Conservation (phyloP, 1,284 basidiomycete species). For the Cystobasidium sp. region DNA sequence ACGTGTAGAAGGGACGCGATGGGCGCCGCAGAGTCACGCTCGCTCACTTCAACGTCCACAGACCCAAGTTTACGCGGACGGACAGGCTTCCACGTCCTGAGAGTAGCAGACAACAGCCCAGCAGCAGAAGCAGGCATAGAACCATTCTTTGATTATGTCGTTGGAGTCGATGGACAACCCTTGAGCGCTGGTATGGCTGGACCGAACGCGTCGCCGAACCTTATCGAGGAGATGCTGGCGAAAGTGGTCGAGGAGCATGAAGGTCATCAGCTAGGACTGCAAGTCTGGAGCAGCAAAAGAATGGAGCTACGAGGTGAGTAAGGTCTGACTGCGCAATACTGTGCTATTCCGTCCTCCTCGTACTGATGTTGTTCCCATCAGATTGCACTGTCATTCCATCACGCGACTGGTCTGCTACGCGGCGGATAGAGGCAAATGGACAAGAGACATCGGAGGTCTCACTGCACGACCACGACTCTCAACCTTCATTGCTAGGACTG, state of each 20-base stretch:
- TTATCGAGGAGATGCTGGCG: constrained; percentile 74
- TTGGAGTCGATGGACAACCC: constrained; percentile 75
- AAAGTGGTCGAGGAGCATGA: constrained; percentile 84
- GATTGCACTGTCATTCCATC: constrained; percentile 85
- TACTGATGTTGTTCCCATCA: constrained; percentile 54
- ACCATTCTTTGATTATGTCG: constrained; percentile 95
- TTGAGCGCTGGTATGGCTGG: constrained; percentile 40
- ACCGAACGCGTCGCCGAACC: constrained; percentile 49
- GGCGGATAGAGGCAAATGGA: constrained; percentile 58
- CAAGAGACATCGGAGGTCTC: constrained; percentile 46
- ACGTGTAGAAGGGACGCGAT: neutral
- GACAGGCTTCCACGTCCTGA: constrained; percentile 43
- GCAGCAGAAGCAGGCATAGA: constrained; percentile 58
- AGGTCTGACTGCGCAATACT: neutral
- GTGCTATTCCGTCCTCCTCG: neutral
- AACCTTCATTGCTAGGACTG: constrained; percentile 80
- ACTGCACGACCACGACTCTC: constrained; percentile 49
- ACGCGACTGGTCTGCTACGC: constrained; percentile 67
- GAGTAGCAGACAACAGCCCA: constrained; percentile 54
- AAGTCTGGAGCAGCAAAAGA: constrained; percentile 90
- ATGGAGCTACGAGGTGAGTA: constrained; percentile 77
- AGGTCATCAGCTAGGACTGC: constrained; percentile 73
- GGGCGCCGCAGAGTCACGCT: constrained; percentile 43
- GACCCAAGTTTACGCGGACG: constrained; percentile 31
- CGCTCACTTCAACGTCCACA: constrained; percentile 38